Conservation (phyloP, 2,329 filamentous ascomycete species). For the Paraconiothyrium sp. region DNA sequence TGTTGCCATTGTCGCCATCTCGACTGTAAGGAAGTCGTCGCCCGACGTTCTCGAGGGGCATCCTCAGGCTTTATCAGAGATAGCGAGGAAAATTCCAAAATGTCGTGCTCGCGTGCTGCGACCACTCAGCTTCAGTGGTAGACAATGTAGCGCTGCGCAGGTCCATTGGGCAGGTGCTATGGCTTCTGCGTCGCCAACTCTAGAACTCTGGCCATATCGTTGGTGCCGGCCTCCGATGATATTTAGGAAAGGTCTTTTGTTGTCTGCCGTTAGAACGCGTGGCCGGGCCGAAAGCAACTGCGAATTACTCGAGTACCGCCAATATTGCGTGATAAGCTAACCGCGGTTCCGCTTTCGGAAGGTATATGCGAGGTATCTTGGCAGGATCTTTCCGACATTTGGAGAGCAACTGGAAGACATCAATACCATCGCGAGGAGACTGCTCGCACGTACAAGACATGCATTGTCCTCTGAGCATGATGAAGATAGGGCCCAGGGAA, state of each 20-base stretch:
- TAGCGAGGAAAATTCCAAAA: constrained; percentile 12
- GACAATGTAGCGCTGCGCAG: neutral
- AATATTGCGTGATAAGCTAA: neutral
- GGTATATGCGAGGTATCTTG: neutral
- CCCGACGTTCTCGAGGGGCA: constrained; percentile 4
- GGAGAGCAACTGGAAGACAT: neutral
- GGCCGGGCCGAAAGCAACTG: neutral
- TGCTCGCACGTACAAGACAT: too few relatives aligned
- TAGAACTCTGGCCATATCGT: neutral
- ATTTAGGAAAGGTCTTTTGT: constrained; percentile 3
- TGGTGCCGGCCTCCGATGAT: neutral
- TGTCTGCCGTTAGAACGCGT: constrained; percentile 2
- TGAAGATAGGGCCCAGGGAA: too few relatives aligned
- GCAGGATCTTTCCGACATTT: neutral
- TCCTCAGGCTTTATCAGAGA: constrained; percentile 14
- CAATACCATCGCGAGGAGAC: neutral
- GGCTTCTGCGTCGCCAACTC: neutral
- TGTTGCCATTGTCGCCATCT: constrained; percentile 1
- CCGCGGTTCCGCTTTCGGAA: neutral
- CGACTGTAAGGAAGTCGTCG: constrained; percentile 1
- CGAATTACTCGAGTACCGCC: neutral
- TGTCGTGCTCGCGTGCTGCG: constrained; percentile 19
- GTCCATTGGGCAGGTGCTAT: constrained; percentile 5
- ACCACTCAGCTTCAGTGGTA: constrained; percentile 10
- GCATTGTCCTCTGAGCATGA: too few relatives aligned